phyloP scores from a whole-genome alignment of 495 filamentous ascomycete genomes.

The Daldinia caldariorum region DNA sequence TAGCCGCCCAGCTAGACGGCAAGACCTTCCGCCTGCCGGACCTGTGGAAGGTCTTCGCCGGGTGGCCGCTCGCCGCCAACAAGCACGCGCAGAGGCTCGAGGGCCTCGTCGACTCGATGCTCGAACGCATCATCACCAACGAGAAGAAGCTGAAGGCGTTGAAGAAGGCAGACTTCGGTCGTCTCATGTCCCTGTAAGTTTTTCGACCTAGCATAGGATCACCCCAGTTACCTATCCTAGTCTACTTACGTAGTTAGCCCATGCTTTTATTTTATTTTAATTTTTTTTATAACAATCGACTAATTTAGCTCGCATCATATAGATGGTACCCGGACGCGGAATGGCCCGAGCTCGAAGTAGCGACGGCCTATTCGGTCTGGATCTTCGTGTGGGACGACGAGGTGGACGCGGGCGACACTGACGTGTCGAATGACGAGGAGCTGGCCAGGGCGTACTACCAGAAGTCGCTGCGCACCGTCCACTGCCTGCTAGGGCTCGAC shows the following conservation, averaged over 20 bases:
- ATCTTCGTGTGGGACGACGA: slow-evolving; percentile 49
- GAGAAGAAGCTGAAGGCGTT: slow-evolving; percentile 41
- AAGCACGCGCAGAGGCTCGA: slow-evolving; percentile 33
- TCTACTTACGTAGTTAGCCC: background rate
- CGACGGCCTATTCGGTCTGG: slow-evolving; percentile 46
- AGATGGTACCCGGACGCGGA: slow-evolving; percentile 48
- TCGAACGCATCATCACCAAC: slow-evolving; percentile 43
- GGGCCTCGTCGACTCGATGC: slow-evolving; percentile 29
- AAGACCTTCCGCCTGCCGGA: slow-evolving; percentile 42
- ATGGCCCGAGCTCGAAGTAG: slow-evolving; percentile 44
- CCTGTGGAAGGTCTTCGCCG: slow-evolving; percentile 42
- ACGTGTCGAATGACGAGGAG: slow-evolving; percentile 46
- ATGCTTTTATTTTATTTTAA: background rate
- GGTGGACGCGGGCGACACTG: slow-evolving; percentile 47
- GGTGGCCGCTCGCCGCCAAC: slow-evolving; percentile 41
- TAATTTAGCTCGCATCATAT: background rate
- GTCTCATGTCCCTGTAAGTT: slow-evolving; percentile 45
- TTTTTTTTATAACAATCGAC: background rate
- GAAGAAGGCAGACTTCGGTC: slow-evolving; percentile 43
- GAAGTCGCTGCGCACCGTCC: slow-evolving; percentile 38
- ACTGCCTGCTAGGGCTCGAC: slow-evolving; percentile 35
- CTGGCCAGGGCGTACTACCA: slow-evolving; percentile 44
- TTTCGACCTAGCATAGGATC: background rate
- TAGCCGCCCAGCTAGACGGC: slow-evolving; percentile 41
- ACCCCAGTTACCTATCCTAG: too few species aligned